Evolutionary conservation across 768 basidiomycete genomes (phyloP).

Genomic region (Kwoniella mangroviensis): DNA sequence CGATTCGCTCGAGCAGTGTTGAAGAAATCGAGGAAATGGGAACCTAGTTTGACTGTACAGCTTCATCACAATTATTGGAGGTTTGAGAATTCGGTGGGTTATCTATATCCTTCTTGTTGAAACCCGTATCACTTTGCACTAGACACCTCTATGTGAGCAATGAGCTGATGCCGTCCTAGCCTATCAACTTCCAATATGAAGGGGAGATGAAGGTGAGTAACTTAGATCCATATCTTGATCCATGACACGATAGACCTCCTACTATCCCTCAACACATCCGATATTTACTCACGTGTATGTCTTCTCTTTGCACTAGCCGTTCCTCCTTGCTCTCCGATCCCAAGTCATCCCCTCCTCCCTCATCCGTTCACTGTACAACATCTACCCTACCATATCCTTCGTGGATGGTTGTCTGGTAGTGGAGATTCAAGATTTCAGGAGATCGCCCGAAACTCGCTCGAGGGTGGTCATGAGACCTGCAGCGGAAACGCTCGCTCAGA

Average conservation of each 20-base stretch:
- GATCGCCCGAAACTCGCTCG: slow-evolving; percentile 24
- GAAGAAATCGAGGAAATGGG: slow-evolving; percentile 58
- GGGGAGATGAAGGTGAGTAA: slow-evolving; percentile 58
- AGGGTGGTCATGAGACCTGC: slow-evolving; percentile 51
- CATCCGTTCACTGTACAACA: slow-evolving; percentile 57
- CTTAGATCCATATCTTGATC: background rate
- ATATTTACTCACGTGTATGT: background rate
- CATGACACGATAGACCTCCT: no score
- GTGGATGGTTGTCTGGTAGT: slow-evolving; percentile 59
- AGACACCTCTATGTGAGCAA: background rate
- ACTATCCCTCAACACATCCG: no score
- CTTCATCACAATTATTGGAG: slow-evolving; percentile 58
- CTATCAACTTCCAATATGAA: slow-evolving; percentile 57
- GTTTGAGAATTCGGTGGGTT: slow-evolving; percentile 59
- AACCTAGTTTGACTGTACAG: slow-evolving; percentile 59
- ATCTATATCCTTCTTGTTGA: no score
- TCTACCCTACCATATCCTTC: slow-evolving; percentile 37
- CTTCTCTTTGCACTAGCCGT: slow-evolving; percentile 39
- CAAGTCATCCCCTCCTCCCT: slow-evolving; percentile 58
- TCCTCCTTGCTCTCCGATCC: slow-evolving; percentile 59
- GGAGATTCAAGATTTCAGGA: slow-evolving; percentile 60
- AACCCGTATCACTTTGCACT: no score
- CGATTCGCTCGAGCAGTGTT: slow-evolving; percentile 58
- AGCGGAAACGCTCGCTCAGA: slow-evolving; percentile 44
- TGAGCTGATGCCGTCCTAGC: slow-evolving; percentile 33